Percentiles rank a stretch among this genome's conserved stretches.
These are phyloP conservation scores for Magnusiomyces sp. DNA, from an alignment of 1,139 yeast species.

Conservation along the genomic window DNA sequence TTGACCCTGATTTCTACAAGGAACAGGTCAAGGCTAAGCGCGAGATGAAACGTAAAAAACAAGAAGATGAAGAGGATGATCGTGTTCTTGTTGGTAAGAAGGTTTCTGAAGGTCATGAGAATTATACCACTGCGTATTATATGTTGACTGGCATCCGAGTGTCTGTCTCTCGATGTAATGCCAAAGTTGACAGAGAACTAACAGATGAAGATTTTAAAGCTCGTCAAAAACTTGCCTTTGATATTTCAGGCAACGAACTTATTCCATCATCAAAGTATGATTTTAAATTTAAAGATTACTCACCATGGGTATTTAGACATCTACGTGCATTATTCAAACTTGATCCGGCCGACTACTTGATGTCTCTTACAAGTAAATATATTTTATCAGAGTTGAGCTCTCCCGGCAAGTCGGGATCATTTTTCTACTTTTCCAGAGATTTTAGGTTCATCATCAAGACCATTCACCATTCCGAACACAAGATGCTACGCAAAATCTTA, in stretches of 20 bases:
- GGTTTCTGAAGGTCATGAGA: constrained; percentile 86
- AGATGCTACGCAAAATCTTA: constrained; percentile 64
- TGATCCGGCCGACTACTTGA: constrained; percentile 92
- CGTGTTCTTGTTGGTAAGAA: constrained; percentile 68
- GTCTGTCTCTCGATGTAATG: constrained; percentile 78
- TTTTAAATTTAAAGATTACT: constrained; percentile 92
- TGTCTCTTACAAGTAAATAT: constrained; percentile 87
- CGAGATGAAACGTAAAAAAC: constrained; percentile 35
- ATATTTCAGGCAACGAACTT: constrained; percentile 76
- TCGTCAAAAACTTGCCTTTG: constrained; percentile 75
- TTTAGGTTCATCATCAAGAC: constrained; percentile 92
- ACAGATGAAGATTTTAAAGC: constrained; percentile 60
- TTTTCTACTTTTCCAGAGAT: constrained; percentile 90
- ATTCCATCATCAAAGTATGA: constrained; percentile 93
- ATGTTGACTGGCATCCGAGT: constrained; percentile 96
- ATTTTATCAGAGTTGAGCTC: constrained; percentile 88
- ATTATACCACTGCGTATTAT: constrained; percentile 89
- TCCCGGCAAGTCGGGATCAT: constrained; percentile 96
- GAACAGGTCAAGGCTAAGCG: constrained; percentile 24
- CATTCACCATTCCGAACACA: constrained; percentile 87
- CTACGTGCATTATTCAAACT: constrained; percentile 70
- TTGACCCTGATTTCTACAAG: constrained; percentile 12
- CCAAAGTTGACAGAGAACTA: constrained; percentile 73
- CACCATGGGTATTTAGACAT: constrained; percentile 90
- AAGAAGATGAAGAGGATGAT: constrained; percentile 48